A percentile compares a stretch with the other conserved stretches of the same genome.
Evolutionary conservation across 2,329 filamentous ascomycete genomes (phyloP).

Genomic region (Venturia effusa): DNA sequence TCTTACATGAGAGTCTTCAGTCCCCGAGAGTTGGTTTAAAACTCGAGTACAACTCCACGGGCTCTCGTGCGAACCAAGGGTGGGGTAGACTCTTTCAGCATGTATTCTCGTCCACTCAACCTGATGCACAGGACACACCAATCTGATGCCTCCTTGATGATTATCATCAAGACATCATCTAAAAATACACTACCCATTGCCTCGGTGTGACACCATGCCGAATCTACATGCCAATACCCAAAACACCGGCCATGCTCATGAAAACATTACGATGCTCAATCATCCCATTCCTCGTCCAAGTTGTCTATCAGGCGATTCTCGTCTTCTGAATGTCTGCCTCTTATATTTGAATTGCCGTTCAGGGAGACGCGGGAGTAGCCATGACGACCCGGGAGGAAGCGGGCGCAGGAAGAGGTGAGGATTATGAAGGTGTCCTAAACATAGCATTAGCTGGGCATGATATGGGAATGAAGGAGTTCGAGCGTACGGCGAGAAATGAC

Average conservation of each 20-base stretch:
- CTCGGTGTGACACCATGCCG: neutral
- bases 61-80: too few relatives aligned
- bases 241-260: conserved; percentile 1
- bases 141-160: neutral
- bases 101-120: neutral
- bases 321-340: conserved; percentile 51
- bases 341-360: conserved; percentile 28
- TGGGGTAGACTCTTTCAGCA: too few relatives aligned
- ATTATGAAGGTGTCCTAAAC: conserved; percentile 51
- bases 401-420: conserved; percentile 56
- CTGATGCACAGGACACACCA: neutral
- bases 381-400: conserved; percentile 51
- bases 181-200: neutral
- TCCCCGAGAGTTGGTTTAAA: too few relatives aligned
- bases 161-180: neutral
- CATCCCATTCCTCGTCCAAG: conserved; percentile 94
- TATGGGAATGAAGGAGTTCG: neutral
- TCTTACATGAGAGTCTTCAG: too few relatives aligned
- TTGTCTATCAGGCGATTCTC: conserved; percentile 94
- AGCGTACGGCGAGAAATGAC: conserved; percentile 65
- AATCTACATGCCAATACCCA: neutral
- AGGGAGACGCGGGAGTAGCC: conserved; percentile 53
- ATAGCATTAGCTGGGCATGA: neutral
- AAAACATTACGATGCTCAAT: conserved; percentile 29
- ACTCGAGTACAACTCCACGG: too few relatives aligned